Base-by-base conservation (phyloP, 202 grass and related monocot genomes). In the Schoenoplectus tabernaemontani region DNA sequence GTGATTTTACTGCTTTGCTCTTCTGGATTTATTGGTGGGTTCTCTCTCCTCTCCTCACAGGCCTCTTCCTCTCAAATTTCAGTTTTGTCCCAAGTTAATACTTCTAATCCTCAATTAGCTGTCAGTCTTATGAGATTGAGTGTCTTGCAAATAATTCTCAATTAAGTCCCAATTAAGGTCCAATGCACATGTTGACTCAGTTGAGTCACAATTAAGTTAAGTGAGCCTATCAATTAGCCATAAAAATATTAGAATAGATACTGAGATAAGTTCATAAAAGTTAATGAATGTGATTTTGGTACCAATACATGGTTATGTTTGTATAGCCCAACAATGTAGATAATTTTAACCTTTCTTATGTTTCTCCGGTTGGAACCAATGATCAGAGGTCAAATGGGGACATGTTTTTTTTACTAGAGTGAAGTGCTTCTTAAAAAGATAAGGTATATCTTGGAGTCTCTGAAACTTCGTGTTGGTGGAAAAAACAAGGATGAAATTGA, bases 391-490 rank as follows among this genome's bases (percentile, higher is more conserved):
- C 82, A 92, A 92, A 84, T 92, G 87, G 82, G 85, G 80, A 32
- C 87, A 88, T 66, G 86, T n/a, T 86, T 1, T 90, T 72, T 81
- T 90, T 88, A 63, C 74, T 92, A 96, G 64, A 74, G 87, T 58
- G 86, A 90, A 58, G 85, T 88, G 69, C 88, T 96, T 88, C 53
- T 96, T 23, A 92, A 92, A 51, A 92, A 92, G 84, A 86, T 96
- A 57, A 92, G 76, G 81, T 77, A 77, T 65, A 82, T 88, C 50
- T 77, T 96, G 84, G 90, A 96, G 58, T 87, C 84, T 1, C 56
- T 92, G 13, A 87, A 82, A 84, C 57, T 64, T 82, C 90, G 73
- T 77, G 84, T 92, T 36, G 71, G 78, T 4, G 84, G 82, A 8
- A 88, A 86, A 83, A 87, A 90, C 78, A 85, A 82, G 82, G 90